Evolutionary conservation across 2,329 filamentous ascomycete species (phyloP), one percentile per base, ranked within the genome.

Genomic region (Amauroascus niger): DNA sequence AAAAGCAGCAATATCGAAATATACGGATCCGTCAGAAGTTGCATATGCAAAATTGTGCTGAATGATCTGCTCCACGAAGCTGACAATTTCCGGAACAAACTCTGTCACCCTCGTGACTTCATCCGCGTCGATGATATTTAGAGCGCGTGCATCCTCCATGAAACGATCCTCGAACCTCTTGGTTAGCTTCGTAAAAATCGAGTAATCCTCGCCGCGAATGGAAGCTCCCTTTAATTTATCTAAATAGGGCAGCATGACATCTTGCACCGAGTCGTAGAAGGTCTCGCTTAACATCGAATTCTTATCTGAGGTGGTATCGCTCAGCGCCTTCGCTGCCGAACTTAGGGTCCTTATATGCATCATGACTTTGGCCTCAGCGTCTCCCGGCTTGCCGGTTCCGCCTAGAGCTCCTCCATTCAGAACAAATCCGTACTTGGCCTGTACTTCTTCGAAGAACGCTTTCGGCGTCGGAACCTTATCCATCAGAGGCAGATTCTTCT

Each of bases 1-100:
- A 64, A 95, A 97, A 0, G 87, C 81, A 3, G 78, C 75, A 59
- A 95, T 96, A 63, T 96, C 91, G 59, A 96, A 97, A 70, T 96
- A 96, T 0, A 97, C 88, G 0, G 88, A 95, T 0, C 89, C 90
- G 61, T 93, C 86, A 0, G 74, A 69, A 0, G 79, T 80, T 32
- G 71, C 74, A 64, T 97, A 97, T 1, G 84, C 91, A 61, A 90
- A 96, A 0, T 87, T 86, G 65, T 95, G 95, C 49, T 85, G 74
- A 20, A 94, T 81, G 54, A 95, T 87, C 59, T 79, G 82, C 63
- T 91, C 80, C 0, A 96, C 88, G 58, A 95, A 96, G 8, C 79
- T 74, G 44, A 87, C 88, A 64, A 97, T 96, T 64, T 95, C 83
- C 0, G 84, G 83, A 3, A 91, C 86, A 62, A 93, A 96, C 63